Conservation (phyloP, 208 protist genomes). For the Trypanosoma congolense region DNA sequence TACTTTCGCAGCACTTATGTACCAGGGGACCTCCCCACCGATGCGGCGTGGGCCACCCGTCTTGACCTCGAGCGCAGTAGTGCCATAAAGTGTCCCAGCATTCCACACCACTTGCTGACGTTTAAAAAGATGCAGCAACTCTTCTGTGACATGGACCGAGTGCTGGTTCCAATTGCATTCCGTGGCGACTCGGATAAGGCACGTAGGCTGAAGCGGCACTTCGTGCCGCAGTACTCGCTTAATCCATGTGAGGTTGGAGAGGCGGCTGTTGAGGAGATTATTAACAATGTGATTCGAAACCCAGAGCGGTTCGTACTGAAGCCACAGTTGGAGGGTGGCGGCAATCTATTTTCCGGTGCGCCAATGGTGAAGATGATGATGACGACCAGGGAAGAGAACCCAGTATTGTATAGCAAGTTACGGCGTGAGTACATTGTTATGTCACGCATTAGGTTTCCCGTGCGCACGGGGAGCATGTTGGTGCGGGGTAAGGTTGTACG, state of each 20-base stretch:
- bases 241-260: slow-evolving; percentile 55
- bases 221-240: slow-evolving; percentile 88
- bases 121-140: slow-evolving; percentile 96
- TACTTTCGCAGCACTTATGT: slow-evolving; percentile 94
- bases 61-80: slow-evolving; percentile 68
- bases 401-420: slow-evolving; percentile 31
- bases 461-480: slow-evolving; percentile 52
- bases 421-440: slow-evolving; percentile 89
- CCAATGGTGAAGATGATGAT: slow-evolving; percentile 58
- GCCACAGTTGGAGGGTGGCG: slow-evolving; percentile 94
- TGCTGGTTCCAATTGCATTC: slow-evolving; percentile 65
- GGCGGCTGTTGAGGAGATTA: slow-evolving; percentile 36
- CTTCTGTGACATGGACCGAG: slow-evolving; percentile 57
- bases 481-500: slow-evolving; percentile 42
- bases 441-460: slow-evolving; percentile 71
- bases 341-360: slow-evolving; percentile 85
- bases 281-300: slow-evolving; percentile 53
- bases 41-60: slow-evolving; percentile 75
- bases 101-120: slow-evolving; percentile 93
- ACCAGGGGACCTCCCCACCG: slow-evolving; percentile 81
- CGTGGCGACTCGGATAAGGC: slow-evolving; percentile 44
- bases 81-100: slow-evolving; percentile 93
- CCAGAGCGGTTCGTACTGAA: slow-evolving; percentile 92
- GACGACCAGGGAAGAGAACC: slow-evolving; percentile 19
- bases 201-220: slow-evolving; percentile 42